phyloP scores from a whole-genome alignment of 345 rosid species.

The Erodium maritimum region DNA sequence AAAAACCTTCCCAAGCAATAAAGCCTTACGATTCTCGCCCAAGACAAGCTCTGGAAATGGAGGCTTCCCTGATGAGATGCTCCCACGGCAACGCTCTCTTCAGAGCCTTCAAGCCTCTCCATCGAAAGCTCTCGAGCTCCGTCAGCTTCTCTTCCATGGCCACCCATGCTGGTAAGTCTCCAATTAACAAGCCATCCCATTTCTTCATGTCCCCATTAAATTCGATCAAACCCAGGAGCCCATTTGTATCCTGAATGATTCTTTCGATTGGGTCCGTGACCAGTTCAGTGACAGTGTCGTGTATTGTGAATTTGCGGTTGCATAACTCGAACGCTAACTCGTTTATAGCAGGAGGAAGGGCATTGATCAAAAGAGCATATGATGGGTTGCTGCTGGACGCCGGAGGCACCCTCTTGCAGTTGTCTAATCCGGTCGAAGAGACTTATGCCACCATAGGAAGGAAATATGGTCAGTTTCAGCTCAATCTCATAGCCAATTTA shows the following conservation, averaged over 20 bases:
- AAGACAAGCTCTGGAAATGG: conserved; percentile 25
- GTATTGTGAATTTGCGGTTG: not conserved
- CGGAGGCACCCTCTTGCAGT: conserved; percentile 81
- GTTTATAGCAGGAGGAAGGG: conserved; percentile 12
- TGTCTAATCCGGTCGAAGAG: conserved; percentile 64
- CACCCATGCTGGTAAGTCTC: conserved; percentile 27
- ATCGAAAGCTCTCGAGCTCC: conserved; percentile 13
- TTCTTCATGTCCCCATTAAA: not conserved
- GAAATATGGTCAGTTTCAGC: conserved; percentile 50
- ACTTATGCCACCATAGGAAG: conserved; percentile 65
- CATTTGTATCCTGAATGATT: not conserved
- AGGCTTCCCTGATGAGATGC: conserved; percentile 44
- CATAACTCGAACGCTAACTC: not conserved
- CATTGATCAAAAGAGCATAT: conserved; percentile 36
- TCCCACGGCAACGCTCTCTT: conserved; percentile 26
- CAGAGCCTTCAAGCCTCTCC: conserved; percentile 32
- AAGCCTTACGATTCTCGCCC: not conserved
- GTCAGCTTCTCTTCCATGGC: conserved; percentile 24
- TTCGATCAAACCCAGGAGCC: not conserved
- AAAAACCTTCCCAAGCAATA: no score
- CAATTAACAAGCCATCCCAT: not conserved
- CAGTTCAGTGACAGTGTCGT: conserved; percentile 4
- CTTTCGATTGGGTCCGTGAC: not conserved
- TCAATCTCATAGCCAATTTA: conserved; percentile 1
- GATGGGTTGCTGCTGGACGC: conserved; percentile 80